These are phyloP conservation scores for Trifolium fragiferum DNA, from an alignment of 306 rosid species.

Conservation along the genomic window DNA sequence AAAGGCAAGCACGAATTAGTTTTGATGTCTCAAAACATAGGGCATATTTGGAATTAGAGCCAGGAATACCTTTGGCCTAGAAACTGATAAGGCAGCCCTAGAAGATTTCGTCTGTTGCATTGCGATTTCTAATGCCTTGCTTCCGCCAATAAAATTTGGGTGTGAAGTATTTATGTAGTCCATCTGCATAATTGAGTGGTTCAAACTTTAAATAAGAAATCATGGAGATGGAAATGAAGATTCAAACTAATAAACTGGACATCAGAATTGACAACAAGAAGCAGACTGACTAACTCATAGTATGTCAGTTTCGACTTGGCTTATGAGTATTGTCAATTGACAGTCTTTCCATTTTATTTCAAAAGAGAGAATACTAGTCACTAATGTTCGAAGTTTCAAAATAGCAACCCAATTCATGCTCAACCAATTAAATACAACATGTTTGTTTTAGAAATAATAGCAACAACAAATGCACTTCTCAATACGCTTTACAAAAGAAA, in stretches of 20 bases:
- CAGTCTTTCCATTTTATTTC: constrained; percentile 20
- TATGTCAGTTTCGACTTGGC: constrained; percentile 23
- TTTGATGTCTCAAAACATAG: constrained; percentile 22
- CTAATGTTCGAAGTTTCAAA: constrained; percentile 14
- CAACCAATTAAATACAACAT: background rate
- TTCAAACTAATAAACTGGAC: constrained; percentile 30
- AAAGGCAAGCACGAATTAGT: constrained; percentile 7
- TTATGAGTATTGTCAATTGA: background rate
- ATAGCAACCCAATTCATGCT: constrained; percentile 34
- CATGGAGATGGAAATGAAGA: constrained; percentile 19
- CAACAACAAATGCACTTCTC: constrained; percentile 1
- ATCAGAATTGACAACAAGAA: constrained; percentile 10
- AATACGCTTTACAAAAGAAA: background rate
- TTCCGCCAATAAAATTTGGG: constrained; percentile 96
- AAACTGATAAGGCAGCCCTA: constrained; percentile 58
- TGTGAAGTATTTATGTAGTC: constrained; percentile 98
- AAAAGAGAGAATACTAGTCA: constrained; percentile 12
- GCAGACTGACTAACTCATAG: background rate
- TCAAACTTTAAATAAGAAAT: constrained; percentile 28
- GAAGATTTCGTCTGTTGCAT: constrained; percentile 80
- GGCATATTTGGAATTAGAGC: constrained; percentile 30
- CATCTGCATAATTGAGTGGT: constrained; percentile 67
- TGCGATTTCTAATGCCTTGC: constrained; percentile 85
- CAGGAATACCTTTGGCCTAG: constrained; percentile 72
- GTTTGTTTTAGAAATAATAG: background rate